phyloP scores from a whole-genome alignment of 2,329 filamentous ascomycete species.

The Phoma sp. region DNA sequence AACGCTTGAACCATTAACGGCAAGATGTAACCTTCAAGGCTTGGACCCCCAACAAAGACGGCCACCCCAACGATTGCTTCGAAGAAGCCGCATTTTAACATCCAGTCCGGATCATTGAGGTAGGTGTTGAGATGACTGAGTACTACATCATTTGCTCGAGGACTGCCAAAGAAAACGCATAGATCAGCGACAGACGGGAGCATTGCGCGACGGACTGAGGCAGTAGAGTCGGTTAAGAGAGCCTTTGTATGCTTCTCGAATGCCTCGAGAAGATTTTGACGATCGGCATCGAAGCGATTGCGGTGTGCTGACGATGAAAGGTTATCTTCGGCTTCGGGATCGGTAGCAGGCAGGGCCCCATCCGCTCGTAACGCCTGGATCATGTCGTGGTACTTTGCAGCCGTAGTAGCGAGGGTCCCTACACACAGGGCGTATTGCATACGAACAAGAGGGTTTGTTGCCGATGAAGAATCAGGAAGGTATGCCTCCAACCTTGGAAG shows the following conservation, averaged over 20 bases:
- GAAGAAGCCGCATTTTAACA: constrained; percentile 94
- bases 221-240: constrained; percentile 84
- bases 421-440: constrained; percentile 94
- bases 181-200: constrained; percentile 88
- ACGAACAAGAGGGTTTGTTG: constrained; percentile 72
- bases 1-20: constrained; percentile 95
- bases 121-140: constrained; percentile 97
- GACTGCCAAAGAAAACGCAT: constrained; percentile 92
- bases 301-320: constrained; percentile 74
- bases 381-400: constrained; percentile 85
- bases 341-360: constrained; percentile 76
- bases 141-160: constrained; percentile 94
- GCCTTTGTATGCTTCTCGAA: constrained; percentile 90
- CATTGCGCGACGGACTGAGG: constrained; percentile 87
- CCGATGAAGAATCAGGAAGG: constrained; percentile 53
- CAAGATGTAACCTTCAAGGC: constrained; percentile 91
- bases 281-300: constrained; percentile 86
- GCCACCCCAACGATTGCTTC: constrained; percentile 93
- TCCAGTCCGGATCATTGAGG: constrained; percentile 95
- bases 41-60: constrained; percentile 85
- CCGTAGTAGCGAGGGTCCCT: constrained; percentile 84
- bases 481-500: constrained; percentile 66
- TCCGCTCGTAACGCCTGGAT: constrained; percentile 86
- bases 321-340: constrained; percentile 80
- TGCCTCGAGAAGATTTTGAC: constrained; percentile 78